Conservation (phyloP, 495 filamentous ascomycete species). For the Tuber magnatum region DNA sequence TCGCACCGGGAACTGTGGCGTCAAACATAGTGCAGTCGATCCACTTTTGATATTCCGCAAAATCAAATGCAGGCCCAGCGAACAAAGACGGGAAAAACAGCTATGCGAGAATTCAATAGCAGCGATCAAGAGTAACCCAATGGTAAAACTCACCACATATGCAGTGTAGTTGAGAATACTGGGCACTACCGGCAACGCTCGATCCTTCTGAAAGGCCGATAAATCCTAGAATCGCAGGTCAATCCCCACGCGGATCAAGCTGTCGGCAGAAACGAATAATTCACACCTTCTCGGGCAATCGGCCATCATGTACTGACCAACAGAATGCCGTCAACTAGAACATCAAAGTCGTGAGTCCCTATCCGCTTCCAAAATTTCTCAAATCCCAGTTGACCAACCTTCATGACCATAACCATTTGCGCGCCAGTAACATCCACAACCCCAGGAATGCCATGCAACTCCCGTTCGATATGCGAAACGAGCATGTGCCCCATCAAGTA, state of each 20-base stretch:
- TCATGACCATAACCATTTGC: conserved; percentile 98
- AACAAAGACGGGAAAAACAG: conserved; percentile 90
- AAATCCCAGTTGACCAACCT: conserved; percentile 44
- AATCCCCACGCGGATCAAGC: neutral
- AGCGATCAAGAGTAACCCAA: neutral
- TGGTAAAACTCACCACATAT: conserved; percentile 55
- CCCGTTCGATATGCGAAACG: conserved; percentile 74
- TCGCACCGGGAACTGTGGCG: conserved; percentile 52
- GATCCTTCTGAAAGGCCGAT: conserved; percentile 77
- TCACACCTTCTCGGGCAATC: conserved; percentile 55
- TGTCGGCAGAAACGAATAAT: neutral
- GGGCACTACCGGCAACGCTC: conserved; percentile 66
- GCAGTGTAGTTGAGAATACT: conserved; percentile 69
- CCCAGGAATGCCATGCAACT: conserved; percentile 57
- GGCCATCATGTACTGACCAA: conserved; percentile 94
- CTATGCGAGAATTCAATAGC: conserved; percentile 30
- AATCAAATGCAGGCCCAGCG: conserved; percentile 86
- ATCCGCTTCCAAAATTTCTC: neutral
- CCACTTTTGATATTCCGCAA: conserved; percentile 83
- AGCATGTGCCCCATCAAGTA: conserved; percentile 97
- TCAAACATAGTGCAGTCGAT: conserved; percentile 93
- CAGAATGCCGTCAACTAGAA: conserved; percentile 74
- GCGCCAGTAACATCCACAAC: conserved; percentile 85
- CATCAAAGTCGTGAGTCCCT: conserved; percentile 18
- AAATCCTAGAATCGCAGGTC: conserved; percentile 48